phyloP scores from a whole-genome alignment of 202 grass and related monocot genomes.

The Miscanthus sacchariflorus region DNA sequence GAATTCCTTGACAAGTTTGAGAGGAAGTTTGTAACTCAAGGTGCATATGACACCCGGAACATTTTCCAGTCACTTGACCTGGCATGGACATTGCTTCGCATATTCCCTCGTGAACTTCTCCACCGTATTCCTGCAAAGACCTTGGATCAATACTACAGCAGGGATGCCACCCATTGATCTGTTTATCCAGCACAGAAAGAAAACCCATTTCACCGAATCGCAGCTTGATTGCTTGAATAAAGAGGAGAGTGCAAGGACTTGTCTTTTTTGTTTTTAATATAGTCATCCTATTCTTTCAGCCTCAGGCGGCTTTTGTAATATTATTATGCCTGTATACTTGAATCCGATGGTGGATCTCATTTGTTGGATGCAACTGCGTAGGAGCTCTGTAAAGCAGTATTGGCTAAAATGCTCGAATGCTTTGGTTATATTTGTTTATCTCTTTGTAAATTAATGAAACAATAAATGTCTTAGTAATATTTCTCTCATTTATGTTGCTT shows the following conservation, averaged over 20 bases:
- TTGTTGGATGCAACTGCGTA: slow-evolving; percentile 12
- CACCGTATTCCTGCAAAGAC: slow-evolving; percentile 76
- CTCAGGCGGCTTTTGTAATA: slow-evolving; percentile 34
- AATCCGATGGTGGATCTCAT: background rate
- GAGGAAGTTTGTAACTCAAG: slow-evolving; percentile 73
- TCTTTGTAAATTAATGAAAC: slow-evolving; percentile 32
- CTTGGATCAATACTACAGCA: slow-evolving; percentile 69
- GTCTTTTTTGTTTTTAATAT: slow-evolving; percentile 9
- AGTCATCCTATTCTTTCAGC: slow-evolving; percentile 39
- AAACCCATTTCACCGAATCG: background rate
- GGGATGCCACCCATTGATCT: slow-evolving; percentile 62
- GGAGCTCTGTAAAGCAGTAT: slow-evolving; percentile 24
- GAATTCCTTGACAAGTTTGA: slow-evolving; percentile 83
- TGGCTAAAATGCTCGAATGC: background rate
- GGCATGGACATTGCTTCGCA: slow-evolving; percentile 76
- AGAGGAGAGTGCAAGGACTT: slow-evolving; percentile 42
- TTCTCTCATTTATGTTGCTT: background rate
- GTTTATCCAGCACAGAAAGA: background rate
- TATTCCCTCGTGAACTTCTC: slow-evolving; percentile 75
- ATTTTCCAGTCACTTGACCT: slow-evolving; percentile 78
- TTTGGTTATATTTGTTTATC: background rate
- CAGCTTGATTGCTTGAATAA: slow-evolving; percentile 70
- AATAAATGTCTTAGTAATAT: slow-evolving; percentile 14
- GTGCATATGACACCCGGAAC: slow-evolving; percentile 72
- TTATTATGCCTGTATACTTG: slow-evolving; percentile 3